phyloP scores from a whole-genome alignment of 352 stramenopile species.

The Pythium chondricola region DNA sequence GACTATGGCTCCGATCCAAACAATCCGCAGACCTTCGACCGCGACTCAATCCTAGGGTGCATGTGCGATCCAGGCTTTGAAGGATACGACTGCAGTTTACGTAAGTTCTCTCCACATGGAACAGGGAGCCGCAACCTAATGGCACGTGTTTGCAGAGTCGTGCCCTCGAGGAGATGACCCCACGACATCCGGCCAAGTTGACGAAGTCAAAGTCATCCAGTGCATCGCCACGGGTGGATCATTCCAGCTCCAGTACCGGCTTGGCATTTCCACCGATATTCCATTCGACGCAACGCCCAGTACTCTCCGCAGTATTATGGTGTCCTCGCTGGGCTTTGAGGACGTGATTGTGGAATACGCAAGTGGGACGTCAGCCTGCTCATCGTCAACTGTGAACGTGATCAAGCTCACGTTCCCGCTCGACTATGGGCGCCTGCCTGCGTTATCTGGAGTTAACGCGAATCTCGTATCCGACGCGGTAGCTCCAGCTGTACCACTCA shows the following conservation, averaged over 20 bases:
- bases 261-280: conserved; percentile 40
- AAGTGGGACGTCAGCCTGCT: conserved; percentile 29
- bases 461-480: conserved; percentile 13
- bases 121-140: no score
- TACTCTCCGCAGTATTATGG: conserved; percentile 50
- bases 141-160: no score
- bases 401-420: conserved; percentile 51
- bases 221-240: conserved; percentile 51
- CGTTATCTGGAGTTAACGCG: conserved; percentile 26
- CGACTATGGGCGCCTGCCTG: conserved; percentile 42
- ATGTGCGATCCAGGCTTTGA: conserved; percentile 88
- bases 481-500: conserved; percentile 13
- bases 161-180: conserved; percentile 87
- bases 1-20: conserved; percentile 67
- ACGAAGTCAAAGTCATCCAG: conserved; percentile 75
- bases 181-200: conserved; percentile 63
- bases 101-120: no score
- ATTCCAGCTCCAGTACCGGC: conserved; percentile 63
- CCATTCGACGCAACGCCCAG: conserved; percentile 34
- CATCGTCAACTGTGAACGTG: conserved; percentile 32
- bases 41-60: conserved; percentile 73
- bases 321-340: conserved; percentile 39
- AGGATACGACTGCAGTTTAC: conserved; percentile 84
- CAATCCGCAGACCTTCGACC: conserved; percentile 73
- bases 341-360: conserved; percentile 44